Base-by-base conservation (phyloP, 148 eudicot species). In the Drosera capensis region DNA sequence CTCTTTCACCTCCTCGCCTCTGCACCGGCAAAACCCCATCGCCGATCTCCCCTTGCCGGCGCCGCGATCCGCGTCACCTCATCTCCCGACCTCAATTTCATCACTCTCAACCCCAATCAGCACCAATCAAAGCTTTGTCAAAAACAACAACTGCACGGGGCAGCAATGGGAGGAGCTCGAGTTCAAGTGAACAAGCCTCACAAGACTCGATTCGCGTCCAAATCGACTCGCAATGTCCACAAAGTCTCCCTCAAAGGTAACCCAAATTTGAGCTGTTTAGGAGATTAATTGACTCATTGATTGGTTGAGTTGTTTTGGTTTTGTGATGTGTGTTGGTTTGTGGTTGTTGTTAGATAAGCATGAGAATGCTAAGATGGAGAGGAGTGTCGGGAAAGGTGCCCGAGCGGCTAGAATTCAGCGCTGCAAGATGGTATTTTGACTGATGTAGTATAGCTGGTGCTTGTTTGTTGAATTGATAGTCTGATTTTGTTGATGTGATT, bases 151-250 rank as follows among this genome's bases (percentile, higher is more conserved):
- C n/a, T n/a, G n/a, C n/a, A n/a, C n/a, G n/a, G n/a, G 38, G 26
- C 23, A 30, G 36, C 60, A 25, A 84, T 90, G 95, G 87, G 64
- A 40, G 95, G 93, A 14, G 60, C 76, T 43, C 66, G 95, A 40
- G 65, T 64, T 54, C 99, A 90, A 62, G 56, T 68, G 0, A 90
- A 90, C 59, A 90, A 90, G 57, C 21, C 85, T 6, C 99, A 85
- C 20, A 90, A 90, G 45, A 71, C 95, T 49, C 75, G 88, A 3
- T 90, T 84, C 47, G 66, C 95, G 36, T 90, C 99, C 7, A 90
- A 90, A 66, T 78, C 99, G 0, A 67, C 95, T 52, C 93, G 93
- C 35, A 75, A 78, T 45, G 39, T 73, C 41, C 95, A 90, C 68
- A 90, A 71, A 63, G 58, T 77, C 4, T 71, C 82, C 48, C 58